These are phyloP conservation scores for Macrolepiota albuminosa DNA, from an alignment of 768 basidiomycete species.

Conservation along the genomic window DNA sequence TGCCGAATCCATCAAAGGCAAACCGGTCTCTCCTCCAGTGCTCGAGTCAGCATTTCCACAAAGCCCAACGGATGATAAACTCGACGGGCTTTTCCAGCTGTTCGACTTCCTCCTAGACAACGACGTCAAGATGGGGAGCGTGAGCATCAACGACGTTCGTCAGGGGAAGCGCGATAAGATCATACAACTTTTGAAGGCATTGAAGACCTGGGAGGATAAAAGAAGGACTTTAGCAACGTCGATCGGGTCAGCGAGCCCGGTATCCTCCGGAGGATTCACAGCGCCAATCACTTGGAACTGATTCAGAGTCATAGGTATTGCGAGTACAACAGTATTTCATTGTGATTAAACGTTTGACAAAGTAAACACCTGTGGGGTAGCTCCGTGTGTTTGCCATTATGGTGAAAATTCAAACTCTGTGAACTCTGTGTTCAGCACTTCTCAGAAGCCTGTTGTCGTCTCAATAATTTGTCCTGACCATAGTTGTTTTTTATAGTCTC, in stretches of 20 bases:
- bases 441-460: too few relatives aligned
- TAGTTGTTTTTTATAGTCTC: too few relatives aligned
- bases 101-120: conserved; percentile 94
- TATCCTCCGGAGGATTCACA: conserved; percentile 31
- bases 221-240: conserved; percentile 49
- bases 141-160: conserved; percentile 91
- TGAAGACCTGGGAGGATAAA: conserved; percentile 82
- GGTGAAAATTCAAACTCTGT: too few relatives aligned
- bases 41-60: conserved; percentile 76
- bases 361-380: background rate
- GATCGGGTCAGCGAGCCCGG: conserved; percentile 36
- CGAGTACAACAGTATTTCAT: background rate
- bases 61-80: conserved; percentile 65
- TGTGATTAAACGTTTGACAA: background rate
- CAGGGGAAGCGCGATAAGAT: conserved; percentile 81
- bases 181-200: conserved; percentile 67
- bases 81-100: conserved; percentile 82
- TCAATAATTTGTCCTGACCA: too few relatives aligned
- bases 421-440: too few relatives aligned
- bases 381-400: too few relatives aligned
- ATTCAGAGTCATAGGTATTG: background rate
- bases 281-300: conserved; percentile 18
- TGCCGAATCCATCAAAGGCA: conserved; percentile 74
- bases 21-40: conserved; percentile 62
- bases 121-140: conserved; percentile 85